These are phyloP conservation scores for Saksenaea oblongispora DNA, from an alignment of 371 early-diverging fungal species.

Conservation along the genomic window DNA sequence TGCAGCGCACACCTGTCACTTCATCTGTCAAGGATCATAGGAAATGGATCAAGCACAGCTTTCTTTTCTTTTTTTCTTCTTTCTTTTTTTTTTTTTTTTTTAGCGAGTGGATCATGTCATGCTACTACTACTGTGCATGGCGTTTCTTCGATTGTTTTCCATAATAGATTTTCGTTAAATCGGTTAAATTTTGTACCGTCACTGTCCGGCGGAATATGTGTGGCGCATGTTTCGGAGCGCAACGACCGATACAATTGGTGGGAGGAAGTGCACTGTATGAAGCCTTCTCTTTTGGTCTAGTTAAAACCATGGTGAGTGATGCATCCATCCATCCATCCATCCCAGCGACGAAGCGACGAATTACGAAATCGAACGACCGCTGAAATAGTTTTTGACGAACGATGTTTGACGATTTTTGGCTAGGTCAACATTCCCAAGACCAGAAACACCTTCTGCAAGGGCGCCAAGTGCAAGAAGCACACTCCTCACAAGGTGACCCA, in stretches of 20 bases:
- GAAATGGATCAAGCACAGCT: too few relatives aligned
- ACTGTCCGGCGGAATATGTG: too few relatives aligned
- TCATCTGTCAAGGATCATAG: too few relatives aligned
- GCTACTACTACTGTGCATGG: too few relatives aligned
- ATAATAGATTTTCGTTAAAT: too few relatives aligned
- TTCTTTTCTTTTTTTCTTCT: too few relatives aligned
- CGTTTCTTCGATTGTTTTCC: too few relatives aligned
- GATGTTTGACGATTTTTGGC: not conserved
- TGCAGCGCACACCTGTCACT: too few relatives aligned
- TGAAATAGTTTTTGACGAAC: not conserved
- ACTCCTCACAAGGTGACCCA: constrained; percentile 98
- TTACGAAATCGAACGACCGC: constrained; percentile 1
- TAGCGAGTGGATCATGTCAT: too few relatives aligned
- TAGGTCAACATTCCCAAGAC: constrained; percentile 98
- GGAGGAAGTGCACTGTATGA: not conserved
- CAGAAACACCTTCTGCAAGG: constrained; percentile 98
- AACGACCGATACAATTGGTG: not conserved
- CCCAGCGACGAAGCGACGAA: constrained; percentile 2
- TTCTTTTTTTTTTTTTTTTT: too few relatives aligned
- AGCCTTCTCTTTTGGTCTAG: constrained; percentile 25
- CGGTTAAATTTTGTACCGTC: too few relatives aligned
- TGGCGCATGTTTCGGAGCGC: too few relatives aligned
- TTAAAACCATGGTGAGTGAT: constrained; percentile 31
- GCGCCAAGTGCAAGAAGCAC: constrained; percentile 96
- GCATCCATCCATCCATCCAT: constrained; percentile 11